Evolutionary conservation across 139 green algal genomes (phyloP).

Genomic region (Chlamydomonas sp.): DNA sequence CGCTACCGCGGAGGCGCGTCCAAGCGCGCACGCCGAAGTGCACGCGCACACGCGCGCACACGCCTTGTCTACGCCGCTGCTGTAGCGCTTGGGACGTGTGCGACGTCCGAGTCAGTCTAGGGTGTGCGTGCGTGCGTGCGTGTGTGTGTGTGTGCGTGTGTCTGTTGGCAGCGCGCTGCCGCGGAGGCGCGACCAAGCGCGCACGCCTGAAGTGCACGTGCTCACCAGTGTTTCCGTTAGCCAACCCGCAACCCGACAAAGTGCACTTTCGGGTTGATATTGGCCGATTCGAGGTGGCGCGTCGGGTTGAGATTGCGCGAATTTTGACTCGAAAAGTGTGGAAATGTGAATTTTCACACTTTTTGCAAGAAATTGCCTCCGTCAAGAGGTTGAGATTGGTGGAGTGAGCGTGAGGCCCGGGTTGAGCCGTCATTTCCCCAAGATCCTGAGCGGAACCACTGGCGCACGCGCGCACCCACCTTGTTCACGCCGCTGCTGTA

Average conservation of each 20-base stretch:
- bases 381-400: too few relatives aligned
- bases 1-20: too few relatives aligned
- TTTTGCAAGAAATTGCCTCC: too few relatives aligned
- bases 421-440: background rate
- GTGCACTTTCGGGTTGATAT: too few relatives aligned
- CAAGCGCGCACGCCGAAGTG: too few relatives aligned
- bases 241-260: too few relatives aligned
- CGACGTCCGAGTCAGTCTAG: background rate
- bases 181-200: too few relatives aligned
- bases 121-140: slow-evolving; percentile 4
- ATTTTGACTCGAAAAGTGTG: too few relatives aligned
- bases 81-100: slow-evolving; percentile 8
- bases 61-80: slow-evolving; percentile 18
- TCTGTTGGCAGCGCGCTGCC: slow-evolving; percentile 11
- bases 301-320: too few relatives aligned
- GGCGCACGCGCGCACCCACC: slow-evolving; percentile 10
- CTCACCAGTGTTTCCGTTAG: too few relatives aligned
- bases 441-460: background rate
- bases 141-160: slow-evolving; percentile 7
- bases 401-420: background rate
- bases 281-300: too few relatives aligned
- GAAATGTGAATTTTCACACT: background rate
- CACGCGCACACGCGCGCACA: slow-evolving; percentile 13
- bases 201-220: too few relatives aligned
- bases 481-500: slow-evolving; percentile 18